A percentile compares a stretch with the other conserved stretches of the same genome.
Conservation (phyloP, 108 stramenopile genomes). For the Pseudonitzschia multiseries region DNA sequence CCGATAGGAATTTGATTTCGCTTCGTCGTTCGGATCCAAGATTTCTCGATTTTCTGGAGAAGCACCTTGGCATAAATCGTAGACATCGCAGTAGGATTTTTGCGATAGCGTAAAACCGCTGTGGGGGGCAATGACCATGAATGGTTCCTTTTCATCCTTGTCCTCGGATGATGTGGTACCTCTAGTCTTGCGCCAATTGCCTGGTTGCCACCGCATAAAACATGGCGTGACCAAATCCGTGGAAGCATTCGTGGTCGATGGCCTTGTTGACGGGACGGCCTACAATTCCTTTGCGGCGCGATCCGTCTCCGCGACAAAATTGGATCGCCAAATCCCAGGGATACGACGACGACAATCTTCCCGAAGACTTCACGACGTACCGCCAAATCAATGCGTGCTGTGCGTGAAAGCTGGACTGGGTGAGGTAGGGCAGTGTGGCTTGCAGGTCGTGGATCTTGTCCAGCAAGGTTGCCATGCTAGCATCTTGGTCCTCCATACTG, state of each 20-base stretch:
- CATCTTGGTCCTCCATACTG: background rate
- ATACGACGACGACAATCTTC: background rate
- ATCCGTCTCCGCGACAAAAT: constrained; percentile 4
- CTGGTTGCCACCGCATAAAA: constrained; percentile 8
- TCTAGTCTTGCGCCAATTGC: background rate
- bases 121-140: background rate
- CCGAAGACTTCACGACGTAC: background rate
- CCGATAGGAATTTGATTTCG: background rate
- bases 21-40: constrained; percentile 3
- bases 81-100: constrained; percentile 8
- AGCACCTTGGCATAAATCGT: constrained; percentile 5
- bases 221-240: constrained; percentile 17
- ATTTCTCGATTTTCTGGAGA: background rate
- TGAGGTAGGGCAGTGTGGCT: constrained; percentile 7
- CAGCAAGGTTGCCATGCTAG: background rate
- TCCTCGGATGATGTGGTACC: background rate
- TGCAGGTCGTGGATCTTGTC: constrained; percentile 4
- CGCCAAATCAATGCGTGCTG: constrained; percentile 13
- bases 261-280: constrained; percentile 6
- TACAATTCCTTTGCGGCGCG: background rate
- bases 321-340: background rate
- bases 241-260: constrained; percentile 16
- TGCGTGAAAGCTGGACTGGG: constrained; percentile 9
- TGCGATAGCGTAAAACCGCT: background rate
- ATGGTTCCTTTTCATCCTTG: background rate